phyloP scores from a whole-genome alignment of 805 yeast genomes.

The Cyberlindnera veronae region DNA sequence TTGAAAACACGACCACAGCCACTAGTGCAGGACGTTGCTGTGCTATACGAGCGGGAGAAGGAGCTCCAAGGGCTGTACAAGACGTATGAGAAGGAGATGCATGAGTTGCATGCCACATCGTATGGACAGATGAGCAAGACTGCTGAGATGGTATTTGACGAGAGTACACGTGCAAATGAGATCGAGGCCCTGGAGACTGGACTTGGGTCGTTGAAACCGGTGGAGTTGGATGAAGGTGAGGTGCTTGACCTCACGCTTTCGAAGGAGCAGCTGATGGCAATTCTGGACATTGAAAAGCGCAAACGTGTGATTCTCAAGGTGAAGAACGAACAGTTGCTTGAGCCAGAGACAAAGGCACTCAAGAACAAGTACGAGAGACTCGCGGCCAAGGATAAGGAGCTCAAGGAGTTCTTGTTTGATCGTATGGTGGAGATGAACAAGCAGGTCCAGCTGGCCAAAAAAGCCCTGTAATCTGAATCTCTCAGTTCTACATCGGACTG shows the following conservation, averaged over 20 bases:
- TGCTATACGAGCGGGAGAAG: slow-evolving; percentile 15
- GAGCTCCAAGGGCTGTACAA: slow-evolving; percentile 12
- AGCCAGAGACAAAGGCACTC: slow-evolving; percentile 18
- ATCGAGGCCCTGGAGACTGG: slow-evolving; percentile 14
- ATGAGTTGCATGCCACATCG: slow-evolving; percentile 12
- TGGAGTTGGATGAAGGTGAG: slow-evolving; percentile 17
- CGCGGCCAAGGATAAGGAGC: slow-evolving; percentile 21
- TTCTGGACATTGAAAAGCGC: slow-evolving; percentile 20
- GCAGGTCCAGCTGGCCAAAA: slow-evolving; percentile 9
- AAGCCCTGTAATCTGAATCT: background rate
- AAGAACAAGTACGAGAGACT: slow-evolving; percentile 19
- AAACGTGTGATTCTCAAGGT: slow-evolving; percentile 18
- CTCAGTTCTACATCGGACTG: background rate
- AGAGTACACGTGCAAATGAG: slow-evolving; percentile 12
- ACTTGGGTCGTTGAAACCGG: slow-evolving; percentile 11
- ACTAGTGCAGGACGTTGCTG: slow-evolving; percentile 5
- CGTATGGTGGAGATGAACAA: slow-evolving; percentile 22
- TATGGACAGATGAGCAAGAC: slow-evolving; percentile 15
- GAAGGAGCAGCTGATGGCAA: slow-evolving; percentile 19
- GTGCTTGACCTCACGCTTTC: slow-evolving; percentile 8
- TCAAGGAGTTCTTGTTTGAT: slow-evolving; percentile 22
- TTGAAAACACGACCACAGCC: slow-evolving; percentile 4
- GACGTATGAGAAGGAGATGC: slow-evolving; percentile 8
- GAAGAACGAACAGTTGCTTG: slow-evolving; percentile 17
- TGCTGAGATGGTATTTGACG: slow-evolving; percentile 17